A percentile compares a stretch with the other conserved stretches of the same genome.
Conservation (phyloP, 2,329 filamentous ascomycete species). For the Clarireedia hainanense region DNA sequence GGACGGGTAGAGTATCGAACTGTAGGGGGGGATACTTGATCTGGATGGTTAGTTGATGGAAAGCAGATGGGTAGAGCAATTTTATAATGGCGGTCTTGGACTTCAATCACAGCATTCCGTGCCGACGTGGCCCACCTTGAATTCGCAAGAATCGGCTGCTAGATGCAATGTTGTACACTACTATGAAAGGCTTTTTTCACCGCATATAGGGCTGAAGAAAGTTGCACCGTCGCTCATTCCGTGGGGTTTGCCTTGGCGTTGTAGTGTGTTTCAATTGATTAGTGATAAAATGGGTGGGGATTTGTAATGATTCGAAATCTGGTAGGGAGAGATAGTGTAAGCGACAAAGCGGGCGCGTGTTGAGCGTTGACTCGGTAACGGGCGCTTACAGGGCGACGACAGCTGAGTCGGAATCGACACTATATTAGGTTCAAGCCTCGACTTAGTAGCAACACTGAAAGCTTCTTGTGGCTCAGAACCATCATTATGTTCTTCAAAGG, state of each 20-base stretch:
- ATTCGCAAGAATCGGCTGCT: background rate
- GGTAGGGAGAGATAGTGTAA: background rate
- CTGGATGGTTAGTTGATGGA: background rate
- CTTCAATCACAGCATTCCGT: background rate
- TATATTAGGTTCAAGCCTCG: too few relatives aligned
- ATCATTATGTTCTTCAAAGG: too few relatives aligned
- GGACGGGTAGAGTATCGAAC: background rate
- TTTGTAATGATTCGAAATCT: slow-evolving; percentile 4
- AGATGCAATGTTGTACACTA: background rate
- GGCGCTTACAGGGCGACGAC: too few relatives aligned
- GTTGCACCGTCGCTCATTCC: background rate
- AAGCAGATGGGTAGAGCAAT: background rate
- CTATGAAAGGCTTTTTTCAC: background rate
- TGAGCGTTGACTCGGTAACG: background rate
- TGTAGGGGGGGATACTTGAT: background rate
- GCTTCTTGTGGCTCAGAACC: too few relatives aligned
- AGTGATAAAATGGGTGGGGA: background rate
- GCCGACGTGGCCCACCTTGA: too few relatives aligned
- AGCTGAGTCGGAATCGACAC: too few relatives aligned
- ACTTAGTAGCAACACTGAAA: too few relatives aligned
- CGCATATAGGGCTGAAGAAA: background rate
- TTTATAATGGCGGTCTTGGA: background rate
- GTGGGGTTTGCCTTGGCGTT: background rate
- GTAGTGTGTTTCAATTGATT: background rate
- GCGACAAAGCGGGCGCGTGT: background rate